Percentiles rank a stretch among this genome's conserved stretches.
Conservation (phyloP, 768 basidiomycete genomes). For the Guyanaporus albipodus region DNA sequence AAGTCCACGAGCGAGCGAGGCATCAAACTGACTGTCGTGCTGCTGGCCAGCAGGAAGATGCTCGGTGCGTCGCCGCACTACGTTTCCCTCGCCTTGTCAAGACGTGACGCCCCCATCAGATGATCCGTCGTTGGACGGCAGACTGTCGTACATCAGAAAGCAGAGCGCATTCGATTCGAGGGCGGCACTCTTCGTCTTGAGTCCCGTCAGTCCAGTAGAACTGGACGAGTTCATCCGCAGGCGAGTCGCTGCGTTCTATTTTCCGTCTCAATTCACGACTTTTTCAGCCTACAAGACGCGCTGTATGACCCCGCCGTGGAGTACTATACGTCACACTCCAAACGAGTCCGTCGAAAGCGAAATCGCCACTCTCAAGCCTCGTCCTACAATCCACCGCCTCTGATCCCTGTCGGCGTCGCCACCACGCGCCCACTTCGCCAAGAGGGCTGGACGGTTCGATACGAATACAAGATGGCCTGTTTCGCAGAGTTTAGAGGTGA, state of each 20-base stretch:
- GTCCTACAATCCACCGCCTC: constrained; percentile 43
- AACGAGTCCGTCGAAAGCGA: constrained; percentile 87
- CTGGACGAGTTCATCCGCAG: constrained; percentile 86
- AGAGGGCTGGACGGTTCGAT: constrained; percentile 93
- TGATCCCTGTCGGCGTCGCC: constrained; percentile 40
- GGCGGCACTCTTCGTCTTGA: constrained; percentile 91
- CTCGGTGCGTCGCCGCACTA: constrained; percentile 53
- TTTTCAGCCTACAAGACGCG: constrained; percentile 74
- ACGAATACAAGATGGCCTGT: constrained; percentile 96
- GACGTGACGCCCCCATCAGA: constrained; percentile 44
- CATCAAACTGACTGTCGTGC: constrained; percentile 91
- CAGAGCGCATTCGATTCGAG: constrained; percentile 88
- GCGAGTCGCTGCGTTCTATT: constrained; percentile 33
- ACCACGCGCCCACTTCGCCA: constrained; percentile 60
- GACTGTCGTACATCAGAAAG: constrained; percentile 82
- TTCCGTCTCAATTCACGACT: neutral
- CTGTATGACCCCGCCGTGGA: constrained; percentile 87
- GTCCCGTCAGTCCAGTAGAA: constrained; percentile 84
- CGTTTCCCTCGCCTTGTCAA: neutral
- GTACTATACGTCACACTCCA: constrained; percentile 90
- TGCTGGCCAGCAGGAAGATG: constrained; percentile 84
- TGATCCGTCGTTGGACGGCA: constrained; percentile 75
- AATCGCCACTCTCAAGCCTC: constrained; percentile 70
- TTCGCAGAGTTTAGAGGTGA: constrained; percentile 96
- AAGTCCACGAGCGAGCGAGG: constrained; percentile 77